Base-by-base conservation (phyloP, 2,329 filamentous ascomycete genomes). In the Stachybotrys elegans region DNA sequence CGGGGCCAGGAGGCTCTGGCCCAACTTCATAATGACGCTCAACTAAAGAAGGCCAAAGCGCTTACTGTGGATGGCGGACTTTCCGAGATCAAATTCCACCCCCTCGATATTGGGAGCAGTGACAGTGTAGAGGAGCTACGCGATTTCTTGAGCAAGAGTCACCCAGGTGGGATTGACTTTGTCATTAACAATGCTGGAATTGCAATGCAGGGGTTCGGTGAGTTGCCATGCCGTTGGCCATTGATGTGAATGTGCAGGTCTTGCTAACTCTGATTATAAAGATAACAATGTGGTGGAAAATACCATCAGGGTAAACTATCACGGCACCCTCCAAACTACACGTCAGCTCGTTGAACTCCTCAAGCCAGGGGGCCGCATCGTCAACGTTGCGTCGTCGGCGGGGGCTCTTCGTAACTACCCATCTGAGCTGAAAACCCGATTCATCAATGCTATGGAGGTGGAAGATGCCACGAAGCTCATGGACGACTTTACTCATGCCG, bases 151-250 rank as follows among this genome's bases (percentile, higher is more conserved):
- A 40, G 12, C 5, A 20, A 27, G 14, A 19, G 17, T n/a, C 38
- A 40, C 20, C 22, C 38, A 2, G 38, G 29, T 7, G 38, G 38
- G 4, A 27, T 40, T 17, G 38, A 40, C 19, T 40, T 40, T 20
- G 17, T 40, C 14, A 40, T 40, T 4, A 40, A 40, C n/a, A 40
- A 40, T 19, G 38, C 38, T 12, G 38, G 38, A 8, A 40, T 40
- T 29, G 38, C 38, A 4, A 40, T 40, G 38, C 22, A 40, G 6
- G 38, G 38, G n/a, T 40, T 40, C 14, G n/a, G 38, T 40, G 16
- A 27, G 22, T 39, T n/a, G 22, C 16, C 6, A 14, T n/a, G 9
- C 4, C n/a, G 9, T 34, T 29, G n/a, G n/a, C n/a, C n/a, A n/a
- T n/a, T n/a, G n/a, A n/a, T n/a, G n/a, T n/a, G n/a, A n/a, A n/a